phyloP scores from a whole-genome alignment of 192 early-diverging fungal species.

The Helicostylum pulchrum region DNA sequence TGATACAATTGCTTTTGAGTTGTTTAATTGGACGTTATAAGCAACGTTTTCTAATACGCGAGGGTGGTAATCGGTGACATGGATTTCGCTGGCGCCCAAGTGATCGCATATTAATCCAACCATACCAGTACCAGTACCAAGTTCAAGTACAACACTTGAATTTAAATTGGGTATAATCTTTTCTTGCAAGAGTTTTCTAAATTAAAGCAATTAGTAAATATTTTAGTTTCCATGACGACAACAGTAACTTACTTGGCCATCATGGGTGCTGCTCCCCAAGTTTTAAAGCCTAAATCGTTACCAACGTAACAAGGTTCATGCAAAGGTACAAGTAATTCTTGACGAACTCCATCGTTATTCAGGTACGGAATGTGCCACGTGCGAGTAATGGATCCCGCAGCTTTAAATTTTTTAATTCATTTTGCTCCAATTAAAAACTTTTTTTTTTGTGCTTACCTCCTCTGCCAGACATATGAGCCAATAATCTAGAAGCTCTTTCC shows the following conservation, averaged over 20 bases:
- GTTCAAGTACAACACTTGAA: constrained; percentile 41
- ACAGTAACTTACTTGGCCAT: constrained; percentile 46
- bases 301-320: constrained; percentile 52
- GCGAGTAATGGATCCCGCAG: constrained; percentile 35
- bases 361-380: constrained; percentile 36
- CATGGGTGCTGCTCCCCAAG: constrained; percentile 52
- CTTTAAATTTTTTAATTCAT: constrained; percentile 2
- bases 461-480: constrained; percentile 39
- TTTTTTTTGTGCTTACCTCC: constrained; percentile 23
- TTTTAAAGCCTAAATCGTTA: constrained; percentile 55
- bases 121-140: constrained; percentile 54
- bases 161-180: constrained; percentile 24
- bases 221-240: background rate
- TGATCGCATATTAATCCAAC: constrained; percentile 47
- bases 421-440: background rate
- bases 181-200: constrained; percentile 32
- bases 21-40: constrained; percentile 37
- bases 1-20: constrained; percentile 26
- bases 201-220: background rate
- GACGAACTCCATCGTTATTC: constrained; percentile 9
- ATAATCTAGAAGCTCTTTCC: constrained; percentile 26
- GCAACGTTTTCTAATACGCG: constrained; percentile 45
- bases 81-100: constrained; percentile 38
- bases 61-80: constrained; percentile 51
- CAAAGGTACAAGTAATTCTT: constrained; percentile 23